These are phyloP conservation scores for Melanomma pulvis-pyrius DNA, from an alignment of 495 filamentous ascomycete genomes.

Conservation along the genomic window DNA sequence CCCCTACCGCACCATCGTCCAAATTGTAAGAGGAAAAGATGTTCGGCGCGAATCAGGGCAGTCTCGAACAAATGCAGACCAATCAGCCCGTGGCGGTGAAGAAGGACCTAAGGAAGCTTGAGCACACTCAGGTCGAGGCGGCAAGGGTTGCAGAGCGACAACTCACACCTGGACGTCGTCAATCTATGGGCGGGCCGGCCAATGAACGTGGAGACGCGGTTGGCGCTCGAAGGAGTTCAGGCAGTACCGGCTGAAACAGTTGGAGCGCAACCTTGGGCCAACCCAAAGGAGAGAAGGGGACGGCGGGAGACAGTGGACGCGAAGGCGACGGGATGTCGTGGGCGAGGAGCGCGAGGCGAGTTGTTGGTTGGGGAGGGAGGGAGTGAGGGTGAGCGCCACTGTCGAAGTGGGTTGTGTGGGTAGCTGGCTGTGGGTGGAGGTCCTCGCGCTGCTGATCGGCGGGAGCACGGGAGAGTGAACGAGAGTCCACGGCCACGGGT, in stretches of 20 bases:
- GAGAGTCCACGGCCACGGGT: not conserved
- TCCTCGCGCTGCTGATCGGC: slow-evolving; percentile 20
- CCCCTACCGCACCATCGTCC: slow-evolving; percentile 32
- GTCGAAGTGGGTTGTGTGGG: not conserved
- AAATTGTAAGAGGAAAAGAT: slow-evolving; percentile 4
- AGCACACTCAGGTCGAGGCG: slow-evolving; percentile 32
- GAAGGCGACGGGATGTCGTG: not conserved
- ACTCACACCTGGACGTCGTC: slow-evolving; percentile 28
- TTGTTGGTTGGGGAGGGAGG: not conserved
- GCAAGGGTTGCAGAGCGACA: slow-evolving; percentile 37
- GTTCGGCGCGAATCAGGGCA: slow-evolving; percentile 31
- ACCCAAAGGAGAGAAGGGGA: not conserved
- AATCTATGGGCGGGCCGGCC: slow-evolving; percentile 28
- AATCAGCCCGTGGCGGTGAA: slow-evolving; percentile 35
- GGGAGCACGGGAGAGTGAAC: slow-evolving; percentile 1
- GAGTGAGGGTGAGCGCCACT: slow-evolving; percentile 2
- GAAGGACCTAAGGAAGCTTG: slow-evolving; percentile 16
- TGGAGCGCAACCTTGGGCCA: slow-evolving; percentile 7
- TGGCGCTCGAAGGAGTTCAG: slow-evolving; percentile 12
- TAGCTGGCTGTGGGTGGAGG: slow-evolving; percentile 3
- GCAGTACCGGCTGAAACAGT: slow-evolving; percentile 34
- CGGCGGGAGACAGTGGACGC: not conserved
- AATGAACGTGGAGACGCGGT: slow-evolving; percentile 31
- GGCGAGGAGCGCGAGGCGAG: not conserved
- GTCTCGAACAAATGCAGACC: slow-evolving; percentile 9